A percentile compares a stretch with the other conserved stretches of the same genome.
These are phyloP conservation scores for Wickerhamomyces sydowiorum DNA, from an alignment of 805 yeast species.

Conservation along the genomic window DNA sequence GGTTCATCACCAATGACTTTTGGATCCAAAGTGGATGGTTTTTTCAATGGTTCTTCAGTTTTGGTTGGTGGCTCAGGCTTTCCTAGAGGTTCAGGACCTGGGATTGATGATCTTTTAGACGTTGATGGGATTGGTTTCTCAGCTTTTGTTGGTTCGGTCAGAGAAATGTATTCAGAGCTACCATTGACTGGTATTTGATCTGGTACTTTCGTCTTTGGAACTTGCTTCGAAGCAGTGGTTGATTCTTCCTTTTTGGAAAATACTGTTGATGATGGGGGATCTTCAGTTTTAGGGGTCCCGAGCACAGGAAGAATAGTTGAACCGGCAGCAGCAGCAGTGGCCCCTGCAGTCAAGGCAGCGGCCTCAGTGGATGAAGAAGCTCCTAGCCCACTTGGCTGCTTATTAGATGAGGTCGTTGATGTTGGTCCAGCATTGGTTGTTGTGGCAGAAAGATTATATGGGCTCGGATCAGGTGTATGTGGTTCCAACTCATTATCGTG, in stretches of 20 bases:
- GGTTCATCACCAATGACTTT: not conserved
- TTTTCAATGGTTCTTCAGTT: not conserved
- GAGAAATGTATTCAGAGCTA: not conserved
- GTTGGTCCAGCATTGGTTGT: not conserved
- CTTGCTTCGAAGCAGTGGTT: constrained; percentile 1
- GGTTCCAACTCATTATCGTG: constrained; percentile 17
- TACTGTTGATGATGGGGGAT: too few relatives aligned
- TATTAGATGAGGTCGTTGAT: not conserved
- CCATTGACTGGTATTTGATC: not conserved
- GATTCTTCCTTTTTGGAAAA: too few relatives aligned
- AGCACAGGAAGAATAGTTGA: not conserved
- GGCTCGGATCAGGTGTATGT: constrained; percentile 25
- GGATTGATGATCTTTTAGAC: not conserved
- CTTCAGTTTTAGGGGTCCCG: not conserved
- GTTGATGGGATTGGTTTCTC: not conserved
- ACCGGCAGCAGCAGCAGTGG: not conserved
- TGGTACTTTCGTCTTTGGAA: not conserved
- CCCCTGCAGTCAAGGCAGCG: not conserved
- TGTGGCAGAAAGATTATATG: constrained; percentile 1
- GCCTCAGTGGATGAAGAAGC: not conserved
- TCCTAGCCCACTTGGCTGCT: not conserved
- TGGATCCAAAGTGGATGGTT: too few relatives aligned
- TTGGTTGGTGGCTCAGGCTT: not conserved
- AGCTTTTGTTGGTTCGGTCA: constrained; percentile 1
- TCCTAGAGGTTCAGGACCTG: not conserved